Evolutionary conservation across 2,329 filamentous ascomycete genomes (phyloP), one percentile per base, ranked within the genome.

Genomic region (Nothopassalora personata): DNA sequence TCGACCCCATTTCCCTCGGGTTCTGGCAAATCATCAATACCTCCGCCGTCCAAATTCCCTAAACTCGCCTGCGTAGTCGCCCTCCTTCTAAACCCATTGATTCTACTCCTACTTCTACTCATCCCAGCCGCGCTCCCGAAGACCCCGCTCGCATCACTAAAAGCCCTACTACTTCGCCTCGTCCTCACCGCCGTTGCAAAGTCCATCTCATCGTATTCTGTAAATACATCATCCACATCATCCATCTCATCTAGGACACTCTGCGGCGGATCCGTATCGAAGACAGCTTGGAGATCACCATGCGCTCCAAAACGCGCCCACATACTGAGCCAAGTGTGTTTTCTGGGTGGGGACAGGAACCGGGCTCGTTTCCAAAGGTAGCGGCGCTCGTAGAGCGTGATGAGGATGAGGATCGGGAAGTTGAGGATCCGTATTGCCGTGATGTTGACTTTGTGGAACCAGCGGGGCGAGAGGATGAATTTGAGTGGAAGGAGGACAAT

Each of bases 361-460:
- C 68, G 65, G 30, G n/a, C 30, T 30, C 70, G 69, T 31, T 76
- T 77, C 87, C 88, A 90, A 15, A 92, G 80, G 9, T 84, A 77
- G 5, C 83, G 81, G 53, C 90, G 84, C 73, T 95, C 90, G 62
- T 86, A 81, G 19, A 86, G 75, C 18, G 86, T 84, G 60, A 95
- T 88, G 60, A 87, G 67, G 4, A 93, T 79, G 1, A 95, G 79
- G 5, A 92, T 77, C 0, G 90, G 90, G 2, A 89, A 79, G 72
- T 94, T 94, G 67, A 92, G 81, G 8, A 86, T 76, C 39, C 89
- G 85, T 23, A 94, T 87, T 9, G 84, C 83, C 59, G 86, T 84
- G 58, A 95, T 89, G 70, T 95, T 91, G 68, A 93, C 88, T 75
- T 93, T 94, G 78, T 95, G 90, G 71, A 94, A 94, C 89, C 89